Evolutionary conservation across 306 rosid genomes (phyloP), one percentile per base, ranked within the genome.

Genomic region (Gynostemma pentaphyllum): DNA sequence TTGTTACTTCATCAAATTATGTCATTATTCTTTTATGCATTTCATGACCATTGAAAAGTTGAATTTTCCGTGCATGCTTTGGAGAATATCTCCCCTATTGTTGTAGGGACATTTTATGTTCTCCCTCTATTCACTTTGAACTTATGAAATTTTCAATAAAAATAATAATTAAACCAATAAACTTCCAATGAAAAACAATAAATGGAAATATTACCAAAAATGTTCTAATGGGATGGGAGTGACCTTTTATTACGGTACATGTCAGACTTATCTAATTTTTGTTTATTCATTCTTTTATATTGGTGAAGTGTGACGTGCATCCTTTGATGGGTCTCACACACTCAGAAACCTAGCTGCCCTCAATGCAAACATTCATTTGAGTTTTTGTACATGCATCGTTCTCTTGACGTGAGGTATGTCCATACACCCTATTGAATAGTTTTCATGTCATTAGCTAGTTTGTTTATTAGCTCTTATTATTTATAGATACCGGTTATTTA

Each of bases 291-390:
- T 23, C 23, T 50, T 5, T 51, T 68, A 72, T 18, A 53, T 67
- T 56, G 76, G 48, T 78, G 72, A 56, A 94, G 97, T 63, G 90
- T 81, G 66, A 88, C 84, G 16, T 94, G 99, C 80, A 94, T 94
- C 63, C 99, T 92, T 70, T 94, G 65, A 5, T 92, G 99, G 99
- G 95, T 85, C 62, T 80, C 96, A 0, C 86, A 88, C 68, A 70
- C 59, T 19, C 69, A 78, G 52, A 82, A 80, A 28, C 82, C 86
- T 56, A 82, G 80, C 0, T 92, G 99, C 59, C 99, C 99, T 41
- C 99, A 92, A 63, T 92, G 99, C 61, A 92, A 92, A 70, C 74
- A 79, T 78, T 87, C 95, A 10, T 94, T 94, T 24, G 89, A 82
- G 68, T 94, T 80, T 62, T 84, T 94, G 42, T 72, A 81, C 16